Conservation (phyloP, 2,329 filamentous ascomycete species). For the Colletotrichum eleusines region DNA sequence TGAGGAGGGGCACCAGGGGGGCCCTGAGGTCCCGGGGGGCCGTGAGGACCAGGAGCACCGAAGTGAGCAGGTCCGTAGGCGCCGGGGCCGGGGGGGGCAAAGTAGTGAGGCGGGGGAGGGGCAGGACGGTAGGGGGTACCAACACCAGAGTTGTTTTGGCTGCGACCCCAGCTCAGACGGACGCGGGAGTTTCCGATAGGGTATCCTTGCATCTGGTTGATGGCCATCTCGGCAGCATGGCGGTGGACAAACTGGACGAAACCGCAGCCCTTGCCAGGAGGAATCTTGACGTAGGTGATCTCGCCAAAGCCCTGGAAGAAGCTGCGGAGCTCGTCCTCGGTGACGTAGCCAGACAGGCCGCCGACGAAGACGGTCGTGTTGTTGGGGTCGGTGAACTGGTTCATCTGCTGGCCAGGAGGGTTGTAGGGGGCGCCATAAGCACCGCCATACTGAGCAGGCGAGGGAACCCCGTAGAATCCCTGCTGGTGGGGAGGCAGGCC, state of each 20-base stretch:
- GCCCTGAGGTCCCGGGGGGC: slow-evolving; percentile 52
- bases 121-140: slow-evolving; percentile 97
- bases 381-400: slow-evolving; percentile 99
- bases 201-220: slow-evolving; percentile 99
- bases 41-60: slow-evolving; percentile 61
- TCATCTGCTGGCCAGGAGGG: slow-evolving; percentile 71
- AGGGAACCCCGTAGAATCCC: slow-evolving; percentile 44
- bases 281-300: slow-evolving; percentile 99
- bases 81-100: slow-evolving; percentile 54
- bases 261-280: slow-evolving; percentile 97
- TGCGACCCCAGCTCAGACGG: slow-evolving; percentile 96
- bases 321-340: slow-evolving; percentile 98
- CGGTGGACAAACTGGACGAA: slow-evolving; percentile 99
- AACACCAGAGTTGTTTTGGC: slow-evolving; percentile 98
- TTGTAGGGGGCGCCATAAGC: slow-evolving; percentile 41
- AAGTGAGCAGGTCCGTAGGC: slow-evolving; percentile 62
- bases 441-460: slow-evolving; percentile 39
- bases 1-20: slow-evolving; percentile 52
- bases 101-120: slow-evolving; percentile 72
- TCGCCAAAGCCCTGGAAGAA: slow-evolving; percentile 99
- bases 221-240: slow-evolving; percentile 99
- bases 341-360: slow-evolving; percentile 96
- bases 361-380: slow-evolving; percentile 99
- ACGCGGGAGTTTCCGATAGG: slow-evolving; percentile 99
- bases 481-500: slow-evolving; percentile 61